Percentiles rank a stretch among this genome's conserved stretches.
phyloP scores from a whole-genome alignment of 805 yeast species.

The Cyberlindnera meyerae region DNA sequence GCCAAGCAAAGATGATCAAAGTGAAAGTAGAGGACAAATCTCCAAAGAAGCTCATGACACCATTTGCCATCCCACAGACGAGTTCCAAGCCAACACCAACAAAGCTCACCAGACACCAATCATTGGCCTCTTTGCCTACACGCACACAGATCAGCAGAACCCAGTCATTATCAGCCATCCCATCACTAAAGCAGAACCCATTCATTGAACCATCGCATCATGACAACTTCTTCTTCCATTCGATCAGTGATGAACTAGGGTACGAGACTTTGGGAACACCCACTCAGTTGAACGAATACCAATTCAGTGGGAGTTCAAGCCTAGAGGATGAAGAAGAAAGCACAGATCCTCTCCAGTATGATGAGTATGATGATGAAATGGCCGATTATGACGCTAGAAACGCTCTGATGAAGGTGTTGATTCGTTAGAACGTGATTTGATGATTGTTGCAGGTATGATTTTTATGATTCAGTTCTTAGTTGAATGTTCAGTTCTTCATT shows the following conservation, averaged over 20 bases:
- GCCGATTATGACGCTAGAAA: slow-evolving; percentile 26
- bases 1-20: slow-evolving; percentile 22
- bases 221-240: slow-evolving; percentile 18
- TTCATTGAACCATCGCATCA: slow-evolving; percentile 22
- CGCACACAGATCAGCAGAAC: slow-evolving; percentile 10
- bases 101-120: slow-evolving; percentile 21
- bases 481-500: not conserved
- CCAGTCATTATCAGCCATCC: slow-evolving; percentile 10
- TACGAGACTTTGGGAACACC: slow-evolving; percentile 6
- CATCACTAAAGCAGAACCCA: slow-evolving; percentile 15
- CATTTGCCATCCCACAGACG: slow-evolving; percentile 1
- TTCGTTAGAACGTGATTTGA: slow-evolving; percentile 23
- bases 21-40: slow-evolving; percentile 7
- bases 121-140: slow-evolving; percentile 12
- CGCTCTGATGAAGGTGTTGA: slow-evolving; percentile 26
- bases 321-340: slow-evolving; percentile 13
- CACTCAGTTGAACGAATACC: slow-evolving; percentile 5
- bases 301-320: slow-evolving; percentile 6
- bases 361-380: slow-evolving; percentile 18
- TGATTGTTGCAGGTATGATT: not conserved
- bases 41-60: slow-evolving; percentile 1
- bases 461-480: not conserved
- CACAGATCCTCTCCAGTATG: too few species aligned
- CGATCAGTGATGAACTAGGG: slow-evolving; percentile 15
- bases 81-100: slow-evolving; percentile 1